Percentiles rank a stretch among this genome's conserved stretches.
Evolutionary conservation across 148 eudicot genomes (phyloP).

Genomic region (Bassia scoparia): DNA sequence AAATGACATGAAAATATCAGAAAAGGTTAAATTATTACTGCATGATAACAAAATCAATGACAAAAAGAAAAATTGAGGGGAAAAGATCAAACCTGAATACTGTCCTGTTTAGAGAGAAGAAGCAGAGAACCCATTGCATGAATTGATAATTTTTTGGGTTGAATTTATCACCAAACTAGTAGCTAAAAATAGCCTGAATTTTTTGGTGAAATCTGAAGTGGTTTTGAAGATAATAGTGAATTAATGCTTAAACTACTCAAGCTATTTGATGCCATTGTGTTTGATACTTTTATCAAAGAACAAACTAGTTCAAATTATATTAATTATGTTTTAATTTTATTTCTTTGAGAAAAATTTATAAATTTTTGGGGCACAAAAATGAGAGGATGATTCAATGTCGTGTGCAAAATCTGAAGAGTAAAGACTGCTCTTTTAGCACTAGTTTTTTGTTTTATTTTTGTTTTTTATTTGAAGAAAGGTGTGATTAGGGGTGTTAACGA

Average conservation of each 20-base stretch:
- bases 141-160: constrained; percentile 18
- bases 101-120: constrained; percentile 55
- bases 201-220: constrained; percentile 10
- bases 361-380: neutral
- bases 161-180: neutral
- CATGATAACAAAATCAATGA: neutral
- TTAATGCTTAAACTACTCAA: constrained; percentile 7
- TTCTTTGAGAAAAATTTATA: too few relatives aligned
- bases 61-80: neutral
- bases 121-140: constrained; percentile 72
- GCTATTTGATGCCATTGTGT: constrained; percentile 21
- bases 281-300: neutral
- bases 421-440: too few relatives aligned
- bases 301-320: too few relatives aligned
- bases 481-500: too few relatives aligned
- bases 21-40: neutral
- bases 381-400: too few relatives aligned
- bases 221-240: constrained; percentile 17
- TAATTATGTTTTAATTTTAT: too few relatives aligned
- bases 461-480: too few relatives aligned
- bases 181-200: neutral
- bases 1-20: neutral
- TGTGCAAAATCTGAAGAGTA: too few relatives aligned
- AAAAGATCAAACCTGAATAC: constrained; percentile 41
- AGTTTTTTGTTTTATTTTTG: too few relatives aligned